phyloP scores from a whole-genome alignment of 371 early-diverging fungal species.

The Sporodiniella umbellata region DNA sequence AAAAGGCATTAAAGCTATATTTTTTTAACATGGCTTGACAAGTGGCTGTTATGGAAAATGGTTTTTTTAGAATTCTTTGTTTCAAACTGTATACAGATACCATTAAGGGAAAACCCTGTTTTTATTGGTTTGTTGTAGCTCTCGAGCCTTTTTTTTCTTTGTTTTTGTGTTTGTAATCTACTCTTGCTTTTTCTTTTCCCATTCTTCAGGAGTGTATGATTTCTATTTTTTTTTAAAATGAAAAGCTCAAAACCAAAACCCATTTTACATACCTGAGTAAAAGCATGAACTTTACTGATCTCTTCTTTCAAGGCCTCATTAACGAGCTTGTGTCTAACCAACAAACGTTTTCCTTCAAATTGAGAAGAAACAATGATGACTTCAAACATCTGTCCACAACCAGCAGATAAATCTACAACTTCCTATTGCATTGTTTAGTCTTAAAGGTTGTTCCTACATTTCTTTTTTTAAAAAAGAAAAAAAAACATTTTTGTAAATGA shows the following conservation, averaged over 20 bases:
- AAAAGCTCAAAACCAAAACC: background rate
- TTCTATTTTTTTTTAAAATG: constrained; percentile 55
- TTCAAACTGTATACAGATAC: too few relatives aligned
- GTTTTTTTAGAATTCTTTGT: too few relatives aligned
- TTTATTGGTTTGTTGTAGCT: background rate
- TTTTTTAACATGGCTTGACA: too few relatives aligned
- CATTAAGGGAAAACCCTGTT: too few relatives aligned
- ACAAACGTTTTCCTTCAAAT: constrained; percentile 68
- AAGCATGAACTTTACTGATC: constrained; percentile 77
- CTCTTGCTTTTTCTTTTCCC: constrained; percentile 42
- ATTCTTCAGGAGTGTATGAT: constrained; percentile 73
- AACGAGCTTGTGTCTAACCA: constrained; percentile 76
- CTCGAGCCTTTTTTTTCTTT: background rate
- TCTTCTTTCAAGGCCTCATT: constrained; percentile 76
- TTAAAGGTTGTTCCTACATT: too few relatives aligned
- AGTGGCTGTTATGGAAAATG: too few relatives aligned
- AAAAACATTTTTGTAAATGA: background rate
- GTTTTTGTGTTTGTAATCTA: background rate
- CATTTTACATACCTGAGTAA: constrained; percentile 66
- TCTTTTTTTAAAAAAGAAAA: background rate
- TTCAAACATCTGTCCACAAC: constrained; percentile 82
- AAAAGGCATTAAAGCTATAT: too few relatives aligned
- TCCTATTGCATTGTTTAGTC: constrained; percentile 25
- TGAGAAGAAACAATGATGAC: constrained; percentile 68
- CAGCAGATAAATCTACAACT: constrained; percentile 58